Evolutionary conservation across 2,329 filamentous ascomycete species (phyloP), one percentile per base, ranked within the genome.

Genomic region (Cordyceps cateniannulata): DNA sequence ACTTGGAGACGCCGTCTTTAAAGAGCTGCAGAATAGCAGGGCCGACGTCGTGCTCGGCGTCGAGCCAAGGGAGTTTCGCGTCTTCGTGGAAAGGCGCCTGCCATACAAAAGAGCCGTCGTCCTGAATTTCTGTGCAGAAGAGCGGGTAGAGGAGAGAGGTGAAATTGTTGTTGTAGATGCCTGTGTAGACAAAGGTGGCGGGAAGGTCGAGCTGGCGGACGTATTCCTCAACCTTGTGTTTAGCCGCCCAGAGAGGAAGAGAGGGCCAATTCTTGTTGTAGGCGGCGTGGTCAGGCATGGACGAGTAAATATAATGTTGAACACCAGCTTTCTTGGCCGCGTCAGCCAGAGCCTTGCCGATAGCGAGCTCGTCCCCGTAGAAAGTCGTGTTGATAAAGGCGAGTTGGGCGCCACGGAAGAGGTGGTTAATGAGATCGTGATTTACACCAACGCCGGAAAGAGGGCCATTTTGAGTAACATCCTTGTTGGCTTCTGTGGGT

Each of bases 141-240:
- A 98, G 81, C 1, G 95, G 95, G 70, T 96, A 98, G 1, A 86
- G 86, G 35, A 97, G 81, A 51, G 90, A 95, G 32, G 93, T 98
- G 76, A 98, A 99, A 73, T 99, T 98, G 76, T 98, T 98, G 81
- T 98, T 96, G 80, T 98, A 99, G 68, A 97, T 97, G 62, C 93
- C 95, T 10, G 93, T 91, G 75, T 97, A 97, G 65, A 97, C 88
- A 73, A 96, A 98, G 0, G 93, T 98, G 1, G 93, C 87, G 0
- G 91, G 91, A 12, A 97, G 80, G 10, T 87, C 87, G 45, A 96
- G 84, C 71, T 91, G 85, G 62, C 90, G 86, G 56, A 97, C 84
- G 73, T 98, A 96, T 59, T 95, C 89, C 75, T 98, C 95, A 47
- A 98, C 89, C 54, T 90, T 87, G 74, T 96, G 92, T 75, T 99